Evolutionary conservation across 148 eudicot genomes (phyloP).

Genomic region (Rhododendron ferrugineum): DNA sequence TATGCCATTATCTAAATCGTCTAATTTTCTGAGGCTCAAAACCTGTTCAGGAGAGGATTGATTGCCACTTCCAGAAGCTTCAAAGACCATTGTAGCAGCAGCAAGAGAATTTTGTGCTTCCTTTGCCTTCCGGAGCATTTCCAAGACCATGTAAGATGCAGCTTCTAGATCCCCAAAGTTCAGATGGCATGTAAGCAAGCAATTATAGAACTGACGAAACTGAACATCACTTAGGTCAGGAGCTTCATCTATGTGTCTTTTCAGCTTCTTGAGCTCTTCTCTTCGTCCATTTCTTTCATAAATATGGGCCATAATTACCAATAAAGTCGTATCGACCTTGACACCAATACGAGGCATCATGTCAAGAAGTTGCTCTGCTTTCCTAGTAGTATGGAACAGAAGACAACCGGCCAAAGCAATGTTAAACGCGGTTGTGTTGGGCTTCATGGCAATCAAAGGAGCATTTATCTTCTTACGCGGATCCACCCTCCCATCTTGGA

Average conservation of each 20-base stretch:
- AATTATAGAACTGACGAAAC: slow-evolving; percentile 71
- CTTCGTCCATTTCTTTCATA: slow-evolving; percentile 83
- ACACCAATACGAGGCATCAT: slow-evolving; percentile 83
- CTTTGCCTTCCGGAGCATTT: slow-evolving; percentile 85
- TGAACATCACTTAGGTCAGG: slow-evolving; percentile 51
- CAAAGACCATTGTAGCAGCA: slow-evolving; percentile 46
- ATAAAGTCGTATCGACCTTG: slow-evolving; percentile 59
- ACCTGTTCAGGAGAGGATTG: slow-evolving; percentile 11
- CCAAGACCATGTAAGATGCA: slow-evolving; percentile 74
- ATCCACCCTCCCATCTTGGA: slow-evolving; percentile 87
- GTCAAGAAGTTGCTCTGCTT: slow-evolving; percentile 87
- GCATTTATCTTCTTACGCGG: slow-evolving; percentile 86
- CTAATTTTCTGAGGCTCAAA: slow-evolving; percentile 12
- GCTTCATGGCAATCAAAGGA: slow-evolving; percentile 84
- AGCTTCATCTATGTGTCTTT: slow-evolving; percentile 76
- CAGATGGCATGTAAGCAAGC: slow-evolving; percentile 77
- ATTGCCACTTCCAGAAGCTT: slow-evolving; percentile 23
- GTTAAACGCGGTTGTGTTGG: slow-evolving; percentile 48
- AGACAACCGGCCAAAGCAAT: slow-evolving; percentile 76
- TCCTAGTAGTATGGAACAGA: slow-evolving; percentile 62
- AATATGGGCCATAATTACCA: slow-evolving; percentile 73
- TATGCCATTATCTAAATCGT: slow-evolving; percentile 15
- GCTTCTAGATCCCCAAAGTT: slow-evolving; percentile 80
- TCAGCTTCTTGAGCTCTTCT: slow-evolving; percentile 84
- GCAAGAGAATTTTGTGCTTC: slow-evolving; percentile 78